phyloP scores from a whole-genome alignment of 169 alveolate genomes.

The Nephromyces sp. region DNA sequence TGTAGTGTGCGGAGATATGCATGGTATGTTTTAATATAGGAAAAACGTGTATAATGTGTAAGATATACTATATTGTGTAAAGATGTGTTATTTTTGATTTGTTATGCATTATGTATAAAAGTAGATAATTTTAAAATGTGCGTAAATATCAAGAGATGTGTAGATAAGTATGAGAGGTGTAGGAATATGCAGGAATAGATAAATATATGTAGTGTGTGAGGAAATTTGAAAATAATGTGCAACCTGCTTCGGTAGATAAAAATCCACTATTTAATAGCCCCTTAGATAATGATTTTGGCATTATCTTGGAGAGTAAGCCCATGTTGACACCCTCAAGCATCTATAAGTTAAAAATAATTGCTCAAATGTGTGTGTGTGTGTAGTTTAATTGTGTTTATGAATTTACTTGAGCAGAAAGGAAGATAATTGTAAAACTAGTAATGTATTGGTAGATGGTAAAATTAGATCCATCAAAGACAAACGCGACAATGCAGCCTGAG shows the following conservation, averaged over 20 bases:
- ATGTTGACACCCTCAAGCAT: constrained; percentile 23
- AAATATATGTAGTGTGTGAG: neutral
- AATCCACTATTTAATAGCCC: constrained; percentile 35
- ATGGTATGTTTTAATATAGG: too few relatives aligned
- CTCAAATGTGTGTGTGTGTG: neutral
- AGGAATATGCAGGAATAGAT: too few relatives aligned
- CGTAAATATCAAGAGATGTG: too few relatives aligned
- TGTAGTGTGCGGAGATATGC: too few relatives aligned
- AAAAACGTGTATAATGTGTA: too few relatives aligned
- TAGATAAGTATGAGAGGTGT: too few relatives aligned
- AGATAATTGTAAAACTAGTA: neutral
- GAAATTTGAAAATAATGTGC: neutral
- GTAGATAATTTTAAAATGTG: too few relatives aligned
- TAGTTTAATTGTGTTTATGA: neutral
- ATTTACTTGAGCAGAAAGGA: neutral
- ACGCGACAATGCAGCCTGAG: neutral
- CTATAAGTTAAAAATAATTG: neutral
- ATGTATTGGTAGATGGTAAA: neutral
- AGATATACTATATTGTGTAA: too few relatives aligned
- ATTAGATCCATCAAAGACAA: neutral
- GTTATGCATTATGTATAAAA: too few relatives aligned
- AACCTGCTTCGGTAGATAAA: constrained; percentile 27
- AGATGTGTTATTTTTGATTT: too few relatives aligned
- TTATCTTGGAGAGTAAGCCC: constrained; percentile 29
- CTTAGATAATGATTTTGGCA: constrained; percentile 9